These are phyloP conservation scores for Ramaria sp. DNA, from an alignment of 768 basidiomycete genomes.

Conservation along the genomic window DNA sequence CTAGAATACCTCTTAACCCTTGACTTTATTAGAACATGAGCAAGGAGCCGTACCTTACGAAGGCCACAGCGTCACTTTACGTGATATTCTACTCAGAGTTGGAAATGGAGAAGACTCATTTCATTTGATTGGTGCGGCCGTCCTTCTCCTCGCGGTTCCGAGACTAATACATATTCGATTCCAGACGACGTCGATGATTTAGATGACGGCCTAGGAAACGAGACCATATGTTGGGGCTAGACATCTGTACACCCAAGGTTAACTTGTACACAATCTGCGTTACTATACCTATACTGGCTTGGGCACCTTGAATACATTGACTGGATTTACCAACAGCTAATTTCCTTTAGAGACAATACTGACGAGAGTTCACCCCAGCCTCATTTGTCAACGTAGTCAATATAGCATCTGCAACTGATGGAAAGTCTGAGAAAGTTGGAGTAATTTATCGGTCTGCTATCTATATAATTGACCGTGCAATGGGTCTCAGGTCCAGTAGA, in stretches of 20 bases:
- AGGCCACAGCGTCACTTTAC: conserved; percentile 36
- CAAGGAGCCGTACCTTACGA: conserved; percentile 26
- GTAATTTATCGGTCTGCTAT: too few relatives aligned
- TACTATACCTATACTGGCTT: too few relatives aligned
- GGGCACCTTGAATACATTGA: too few relatives aligned
- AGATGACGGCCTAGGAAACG: neutral
- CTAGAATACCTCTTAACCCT: neutral
- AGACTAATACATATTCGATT: neutral
- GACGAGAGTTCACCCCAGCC: too few relatives aligned
- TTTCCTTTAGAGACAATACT: too few relatives aligned
- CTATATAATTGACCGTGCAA: too few relatives aligned
- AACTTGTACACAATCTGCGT: too few relatives aligned
- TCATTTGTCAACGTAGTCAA: too few relatives aligned
- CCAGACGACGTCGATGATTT: neutral
- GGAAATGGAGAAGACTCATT: conserved; percentile 10
- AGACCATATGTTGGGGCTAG: neutral
- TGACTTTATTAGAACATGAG: conserved; percentile 13
- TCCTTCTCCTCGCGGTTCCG: neutral
- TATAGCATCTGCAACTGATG: too few relatives aligned
- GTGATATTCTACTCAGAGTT: conserved; percentile 31
- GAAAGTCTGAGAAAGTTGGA: too few relatives aligned
- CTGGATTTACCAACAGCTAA: too few relatives aligned
- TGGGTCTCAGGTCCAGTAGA: too few relatives aligned
- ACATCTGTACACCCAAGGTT: neutral
- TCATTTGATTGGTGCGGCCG: neutral